Evolutionary conservation across 768 basidiomycete genomes (phyloP).

Genomic region (Mycena galopus): DNA sequence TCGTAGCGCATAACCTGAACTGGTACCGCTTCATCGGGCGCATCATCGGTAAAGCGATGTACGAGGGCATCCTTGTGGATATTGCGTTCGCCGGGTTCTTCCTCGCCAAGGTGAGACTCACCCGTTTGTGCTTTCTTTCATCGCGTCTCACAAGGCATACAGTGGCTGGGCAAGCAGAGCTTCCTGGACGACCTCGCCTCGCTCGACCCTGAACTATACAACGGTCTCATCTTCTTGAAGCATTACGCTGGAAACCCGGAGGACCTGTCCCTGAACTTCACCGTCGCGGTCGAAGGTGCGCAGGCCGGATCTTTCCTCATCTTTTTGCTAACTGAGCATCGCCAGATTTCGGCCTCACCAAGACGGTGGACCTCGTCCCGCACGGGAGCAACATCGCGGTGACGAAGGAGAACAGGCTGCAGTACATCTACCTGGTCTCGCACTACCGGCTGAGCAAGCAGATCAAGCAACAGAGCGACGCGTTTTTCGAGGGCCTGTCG

Average conservation of each 20-base stretch:
- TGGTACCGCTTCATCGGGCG: slow-evolving; percentile 97
- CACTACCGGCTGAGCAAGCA: slow-evolving; percentile 91
- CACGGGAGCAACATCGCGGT: slow-evolving; percentile 87
- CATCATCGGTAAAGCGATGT: slow-evolving; percentile 95
- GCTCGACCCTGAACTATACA: slow-evolving; percentile 92
- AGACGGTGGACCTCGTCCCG: slow-evolving; percentile 82
- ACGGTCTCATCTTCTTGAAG: slow-evolving; percentile 92
- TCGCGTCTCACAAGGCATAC: neutral
- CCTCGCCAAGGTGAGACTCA: slow-evolving; percentile 76
- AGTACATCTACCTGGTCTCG: slow-evolving; percentile 91
- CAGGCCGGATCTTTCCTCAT: neutral
- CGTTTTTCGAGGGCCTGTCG: slow-evolving; percentile 92
- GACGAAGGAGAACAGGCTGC: slow-evolving; percentile 89
- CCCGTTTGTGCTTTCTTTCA: neutral
- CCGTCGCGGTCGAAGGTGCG: slow-evolving; percentile 87
- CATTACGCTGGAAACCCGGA: slow-evolving; percentile 90
- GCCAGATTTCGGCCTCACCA: slow-evolving; percentile 87
- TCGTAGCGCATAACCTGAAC: slow-evolving; percentile 80
- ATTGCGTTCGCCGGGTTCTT: slow-evolving; percentile 97
- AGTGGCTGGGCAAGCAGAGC: slow-evolving; percentile 95
- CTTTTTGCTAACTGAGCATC: neutral
- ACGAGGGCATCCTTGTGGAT: slow-evolving; percentile 95
- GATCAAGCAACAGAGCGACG: slow-evolving; percentile 85
- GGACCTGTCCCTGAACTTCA: slow-evolving; percentile 91
- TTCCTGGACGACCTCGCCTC: slow-evolving; percentile 94